A percentile compares a stretch with the other conserved stretches of the same genome.
Evolutionary conservation across 1,139 yeast genomes (phyloP).

Genomic region (Yamadazyma diospyri): DNA sequence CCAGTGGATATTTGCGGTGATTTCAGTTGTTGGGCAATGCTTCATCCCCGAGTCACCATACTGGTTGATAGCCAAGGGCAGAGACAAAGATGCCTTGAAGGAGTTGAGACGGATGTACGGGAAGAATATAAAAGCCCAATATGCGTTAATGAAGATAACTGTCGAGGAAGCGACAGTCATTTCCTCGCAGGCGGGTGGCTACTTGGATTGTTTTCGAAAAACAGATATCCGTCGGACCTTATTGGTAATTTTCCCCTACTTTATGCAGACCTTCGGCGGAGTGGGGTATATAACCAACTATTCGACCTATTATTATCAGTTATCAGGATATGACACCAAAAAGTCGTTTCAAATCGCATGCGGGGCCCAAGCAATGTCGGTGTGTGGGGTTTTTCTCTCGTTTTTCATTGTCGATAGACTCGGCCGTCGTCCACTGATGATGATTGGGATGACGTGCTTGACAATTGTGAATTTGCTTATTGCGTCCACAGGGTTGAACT

Average conservation of each 20-base stretch:
- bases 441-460: conserved; percentile 12
- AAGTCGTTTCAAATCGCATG: conserved; percentile 22
- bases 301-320: conserved; percentile 19
- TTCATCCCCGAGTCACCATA: conserved; percentile 19
- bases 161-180: conserved; percentile 22
- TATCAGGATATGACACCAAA: conserved; percentile 16
- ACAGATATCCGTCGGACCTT: conserved; percentile 17
- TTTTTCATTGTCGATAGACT: conserved; percentile 15
- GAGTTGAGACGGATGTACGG: conserved; percentile 14
- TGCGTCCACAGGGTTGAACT: conserved; percentile 8
- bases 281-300: conserved; percentile 17
- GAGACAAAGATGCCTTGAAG: conserved; percentile 15
- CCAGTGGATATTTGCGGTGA: conserved; percentile 19
- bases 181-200: conserved; percentile 10
- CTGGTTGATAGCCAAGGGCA: conserved; percentile 16
- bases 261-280: conserved; percentile 20
- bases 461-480: conserved; percentile 8
- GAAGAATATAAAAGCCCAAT: conserved; percentile 11
- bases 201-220: conserved; percentile 17
- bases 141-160: conserved; percentile 20
- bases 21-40: conserved; percentile 9
- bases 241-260: conserved; percentile 15
- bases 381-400: conserved; percentile 11
- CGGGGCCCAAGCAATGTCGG: conserved; percentile 21
- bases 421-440: conserved; percentile 19